Conservation (phyloP, 1,284 basidiomycete species). For the Ceratobasidium sp. region DNA sequence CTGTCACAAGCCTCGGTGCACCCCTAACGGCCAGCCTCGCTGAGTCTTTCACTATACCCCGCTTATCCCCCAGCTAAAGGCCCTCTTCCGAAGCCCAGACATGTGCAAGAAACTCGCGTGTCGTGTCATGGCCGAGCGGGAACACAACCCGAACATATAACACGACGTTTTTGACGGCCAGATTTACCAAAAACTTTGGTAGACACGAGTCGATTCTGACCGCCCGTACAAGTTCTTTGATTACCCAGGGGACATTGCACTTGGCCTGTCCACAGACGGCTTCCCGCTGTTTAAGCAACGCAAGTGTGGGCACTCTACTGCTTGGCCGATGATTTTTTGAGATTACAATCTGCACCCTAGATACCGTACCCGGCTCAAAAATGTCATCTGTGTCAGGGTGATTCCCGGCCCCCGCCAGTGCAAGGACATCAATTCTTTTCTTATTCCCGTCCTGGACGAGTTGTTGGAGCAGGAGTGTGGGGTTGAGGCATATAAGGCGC, state of each 20-base stretch:
- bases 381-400: no score
- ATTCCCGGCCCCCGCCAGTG: no score
- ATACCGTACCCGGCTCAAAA: no score
- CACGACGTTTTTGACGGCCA: slow-evolving; percentile 57
- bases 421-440: no score
- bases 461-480: slow-evolving; percentile 40
- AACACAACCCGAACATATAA: slow-evolving; percentile 43
- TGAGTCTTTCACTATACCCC: slow-evolving; percentile 48
- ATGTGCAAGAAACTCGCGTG: slow-evolving; percentile 53
- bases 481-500: slow-evolving; percentile 48
- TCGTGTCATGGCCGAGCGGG: slow-evolving; percentile 28
- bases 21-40: not conserved
- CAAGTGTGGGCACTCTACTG: slow-evolving; percentile 7
- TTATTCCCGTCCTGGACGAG: slow-evolving; percentile 23
- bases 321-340: not conserved
- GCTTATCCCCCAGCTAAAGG: slow-evolving; percentile 41
- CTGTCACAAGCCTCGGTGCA: slow-evolving; percentile 44
- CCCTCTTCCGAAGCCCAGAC: slow-evolving; percentile 42
- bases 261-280: slow-evolving; percentile 5
- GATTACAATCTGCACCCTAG: no score
- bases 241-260: slow-evolving; percentile 15
- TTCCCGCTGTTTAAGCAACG: slow-evolving; percentile 19
- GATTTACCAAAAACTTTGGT: slow-evolving; percentile 53
- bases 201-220: slow-evolving; percentile 48
- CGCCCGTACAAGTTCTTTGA: slow-evolving; percentile 54